Evolutionary conservation across 768 basidiomycete species (phyloP).

Genomic region (Cantharellus cinnabarinus): DNA sequence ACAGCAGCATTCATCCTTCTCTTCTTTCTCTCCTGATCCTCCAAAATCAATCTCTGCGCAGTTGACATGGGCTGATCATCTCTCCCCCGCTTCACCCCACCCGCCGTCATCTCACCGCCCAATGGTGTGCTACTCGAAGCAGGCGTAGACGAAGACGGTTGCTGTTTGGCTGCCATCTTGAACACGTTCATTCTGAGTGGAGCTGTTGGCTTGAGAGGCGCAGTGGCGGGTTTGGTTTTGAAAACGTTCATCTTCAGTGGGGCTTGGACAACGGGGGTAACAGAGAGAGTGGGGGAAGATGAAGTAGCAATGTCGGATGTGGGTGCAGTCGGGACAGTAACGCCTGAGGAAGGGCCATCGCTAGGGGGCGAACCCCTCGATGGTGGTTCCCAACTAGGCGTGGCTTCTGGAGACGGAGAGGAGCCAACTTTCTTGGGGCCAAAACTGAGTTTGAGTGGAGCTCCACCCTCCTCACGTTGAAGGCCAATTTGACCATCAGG

Average conservation of each 20-base stretch:
- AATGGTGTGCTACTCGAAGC: slow-evolving; percentile 8
- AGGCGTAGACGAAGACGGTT: background rate
- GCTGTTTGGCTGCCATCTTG: slow-evolving; percentile 21
- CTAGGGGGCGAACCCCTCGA: background rate
- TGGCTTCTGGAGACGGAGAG: slow-evolving; percentile 9
- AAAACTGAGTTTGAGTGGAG: slow-evolving; percentile 60
- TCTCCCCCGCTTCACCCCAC: slow-evolving; percentile 22
- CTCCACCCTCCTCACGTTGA: slow-evolving; percentile 48
- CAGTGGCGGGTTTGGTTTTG: slow-evolving; percentile 16
- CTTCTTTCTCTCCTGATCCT: slow-evolving; percentile 81
- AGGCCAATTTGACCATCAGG: slow-evolving; percentile 29
- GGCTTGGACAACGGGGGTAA: slow-evolving; percentile 13
- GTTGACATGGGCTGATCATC: slow-evolving; percentile 42
- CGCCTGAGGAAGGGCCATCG: slow-evolving; percentile 10
- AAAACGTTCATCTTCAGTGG: slow-evolving; percentile 41
- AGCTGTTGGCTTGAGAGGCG: slow-evolving; percentile 1
- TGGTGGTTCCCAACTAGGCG: background rate
- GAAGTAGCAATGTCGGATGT: slow-evolving; percentile 4
- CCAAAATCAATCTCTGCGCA: slow-evolving; percentile 67
- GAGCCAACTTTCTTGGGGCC: slow-evolving; percentile 30
- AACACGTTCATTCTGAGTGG: slow-evolving; percentile 32
- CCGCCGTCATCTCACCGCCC: slow-evolving; percentile 15
- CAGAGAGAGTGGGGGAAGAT: slow-evolving; percentile 7
- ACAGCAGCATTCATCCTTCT: slow-evolving; percentile 37
- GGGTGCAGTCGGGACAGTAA: slow-evolving; percentile 16